These are phyloP conservation scores for Dendrocalamus sinicus DNA, from an alignment of 176 grass and related monocot species.

Conservation along the genomic window DNA sequence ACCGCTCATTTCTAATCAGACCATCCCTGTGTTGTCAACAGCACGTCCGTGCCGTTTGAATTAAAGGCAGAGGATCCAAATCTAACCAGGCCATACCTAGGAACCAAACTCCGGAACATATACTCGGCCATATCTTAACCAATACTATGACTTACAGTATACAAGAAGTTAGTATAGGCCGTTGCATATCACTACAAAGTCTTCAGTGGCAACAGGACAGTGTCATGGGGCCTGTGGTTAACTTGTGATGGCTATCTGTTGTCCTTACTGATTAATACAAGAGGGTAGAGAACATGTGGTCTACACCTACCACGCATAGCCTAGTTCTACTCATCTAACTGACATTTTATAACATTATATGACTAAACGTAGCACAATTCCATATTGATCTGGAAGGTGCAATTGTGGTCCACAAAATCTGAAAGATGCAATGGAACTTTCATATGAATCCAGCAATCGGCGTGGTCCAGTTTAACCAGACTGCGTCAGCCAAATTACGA, in stretches of 20 bases:
- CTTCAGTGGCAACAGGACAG: not conserved
- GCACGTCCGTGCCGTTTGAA: not conserved
- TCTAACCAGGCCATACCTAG: not conserved
- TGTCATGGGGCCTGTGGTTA: not conserved
- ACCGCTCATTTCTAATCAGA: not conserved
- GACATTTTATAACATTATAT: not conserved
- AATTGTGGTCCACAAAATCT: not conserved
- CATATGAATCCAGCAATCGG: not conserved
- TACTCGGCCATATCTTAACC: not conserved
- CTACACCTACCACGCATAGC: not conserved
- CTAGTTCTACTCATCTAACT: not conserved
- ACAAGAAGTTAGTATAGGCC: not conserved
- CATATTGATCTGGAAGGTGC: not conserved
- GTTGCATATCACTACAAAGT: not conserved
- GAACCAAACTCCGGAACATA: not conserved
- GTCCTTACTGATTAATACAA: not conserved
- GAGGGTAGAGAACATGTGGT: not conserved
- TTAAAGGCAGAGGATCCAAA: not conserved
- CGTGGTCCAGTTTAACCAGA: not conserved
- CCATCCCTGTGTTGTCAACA: not conserved
- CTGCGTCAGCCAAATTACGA: slow-evolving; percentile 13
- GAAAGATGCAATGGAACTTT: not conserved
- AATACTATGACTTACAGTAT: not conserved
- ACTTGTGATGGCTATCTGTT: not conserved
- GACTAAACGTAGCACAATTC: not conserved